phyloP scores from a whole-genome alignment of 2,329 filamentous ascomycete genomes.

The Colletotrichum godetiae region DNA sequence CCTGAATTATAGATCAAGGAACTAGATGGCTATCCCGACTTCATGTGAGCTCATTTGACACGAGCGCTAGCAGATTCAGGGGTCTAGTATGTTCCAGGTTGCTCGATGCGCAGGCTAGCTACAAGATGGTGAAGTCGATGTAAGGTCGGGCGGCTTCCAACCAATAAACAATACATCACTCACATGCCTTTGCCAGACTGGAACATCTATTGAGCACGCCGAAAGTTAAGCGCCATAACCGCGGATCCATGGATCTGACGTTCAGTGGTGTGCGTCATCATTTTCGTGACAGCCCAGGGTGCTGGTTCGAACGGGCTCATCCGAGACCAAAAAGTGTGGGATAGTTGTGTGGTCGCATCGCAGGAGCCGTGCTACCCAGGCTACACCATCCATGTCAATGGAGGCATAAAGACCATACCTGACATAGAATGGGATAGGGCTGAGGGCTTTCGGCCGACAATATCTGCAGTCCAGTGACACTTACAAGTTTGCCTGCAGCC shows the following conservation, averaged over 20 bases:
- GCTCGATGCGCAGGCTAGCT: no score
- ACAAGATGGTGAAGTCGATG: neutral
- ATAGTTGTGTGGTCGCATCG: neutral
- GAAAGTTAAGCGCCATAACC: neutral
- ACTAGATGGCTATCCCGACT: no score
- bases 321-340: neutral
- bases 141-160: neutral
- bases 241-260: neutral
- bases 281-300: neutral
- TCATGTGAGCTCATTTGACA: no score
- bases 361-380: neutral
- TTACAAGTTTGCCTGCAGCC: neutral
- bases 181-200: neutral
- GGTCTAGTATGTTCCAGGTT: no score
- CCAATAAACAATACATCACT: neutral
- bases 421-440: neutral
- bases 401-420: neutral
- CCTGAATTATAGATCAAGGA: no score
- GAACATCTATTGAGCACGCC: no score
- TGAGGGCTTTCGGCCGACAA: neutral
- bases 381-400: neutral
- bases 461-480: neutral
- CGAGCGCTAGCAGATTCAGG: no score
- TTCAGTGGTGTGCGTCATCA: conserved; percentile 2
- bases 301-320: neutral